Evolutionary conservation across 331 rosid species (phyloP), one percentile per base, ranked within the genome.

Genomic region (Pyracantha coccinea): DNA sequence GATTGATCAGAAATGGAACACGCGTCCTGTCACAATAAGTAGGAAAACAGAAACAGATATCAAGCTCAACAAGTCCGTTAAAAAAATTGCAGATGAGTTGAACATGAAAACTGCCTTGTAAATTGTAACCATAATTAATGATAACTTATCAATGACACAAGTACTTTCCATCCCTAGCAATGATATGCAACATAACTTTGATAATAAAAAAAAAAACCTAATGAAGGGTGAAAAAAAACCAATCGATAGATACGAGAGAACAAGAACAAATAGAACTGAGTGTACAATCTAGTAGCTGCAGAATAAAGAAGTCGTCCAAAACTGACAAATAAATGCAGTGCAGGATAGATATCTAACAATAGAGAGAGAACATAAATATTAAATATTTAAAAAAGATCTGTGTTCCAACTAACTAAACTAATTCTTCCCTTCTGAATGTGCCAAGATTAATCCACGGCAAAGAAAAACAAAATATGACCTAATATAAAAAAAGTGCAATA

Each of bases 1-100:
- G 85, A 68, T 90, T 84, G 80, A 78, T 81, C 89, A 94, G 76
- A 83, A 94, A 90, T 68, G 84, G 66, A 71, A 90, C 50, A 74
- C 66, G 29, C 57, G 80, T 83, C 96, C 98, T 90, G 97, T 27
- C 86, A 79, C 75, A 68, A 80, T 7, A 64, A 55, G 66, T 21
- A 71, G 24, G 23, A 54, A 72, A 74, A 38, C 20, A 59, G 66
- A 75, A 71, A 31, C 45, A 58, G 3, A 58, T 24, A 74, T 54
- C 31, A 23, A 33, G 8, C 27, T 27, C 33, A 20, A 67, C 7
- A 66, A 3, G 21, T 73, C 31, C 11, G 5, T 59, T 29, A 29
- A 29, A 15, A 23, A 8, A 69, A 25, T 19, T 7, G 60, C 41
- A 28, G 32, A 20, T 8, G 24, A 13, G 71, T 20, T 38, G 64